These are phyloP conservation scores for Lizanozyma gosingica DNA, from an alignment of 1,139 yeast species.

Conservation along the genomic window DNA sequence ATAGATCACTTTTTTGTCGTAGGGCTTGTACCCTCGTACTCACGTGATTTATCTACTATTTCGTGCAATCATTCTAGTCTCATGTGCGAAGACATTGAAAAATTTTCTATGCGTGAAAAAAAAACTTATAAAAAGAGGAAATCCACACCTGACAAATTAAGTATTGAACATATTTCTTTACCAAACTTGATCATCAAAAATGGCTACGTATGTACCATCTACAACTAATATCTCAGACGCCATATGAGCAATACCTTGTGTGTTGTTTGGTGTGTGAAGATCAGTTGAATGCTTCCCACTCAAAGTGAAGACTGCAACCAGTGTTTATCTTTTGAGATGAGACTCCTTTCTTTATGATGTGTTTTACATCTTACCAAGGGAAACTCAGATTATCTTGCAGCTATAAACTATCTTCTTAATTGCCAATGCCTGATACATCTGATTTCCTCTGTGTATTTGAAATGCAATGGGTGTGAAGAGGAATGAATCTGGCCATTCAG, in stretches of 20 bases:
- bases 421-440: conserved; percentile 44
- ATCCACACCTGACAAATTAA: neutral
- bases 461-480: conserved; percentile 18
- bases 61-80: no score
- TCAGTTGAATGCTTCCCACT: neutral
- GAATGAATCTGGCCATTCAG: conserved; percentile 43
- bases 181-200: neutral
- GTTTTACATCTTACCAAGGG: conserved; percentile 23
- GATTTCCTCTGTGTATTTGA: conserved; percentile 37
- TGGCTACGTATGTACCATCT: neutral
- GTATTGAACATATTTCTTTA: neutral
- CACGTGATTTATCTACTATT: no score
- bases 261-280: neutral
- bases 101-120: neutral
- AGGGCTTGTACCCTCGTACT: no score
- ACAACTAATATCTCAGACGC: neutral
- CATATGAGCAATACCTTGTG: neutral
- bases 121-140: neutral
- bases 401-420: conserved; percentile 16
- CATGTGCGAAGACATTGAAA: no score
- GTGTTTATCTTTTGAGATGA: no score
- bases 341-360: no score
- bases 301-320: no score
- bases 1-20: no score
- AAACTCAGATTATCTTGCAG: conserved; percentile 41